Evolutionary conservation across 2,329 filamentous ascomycete species (phyloP).

Genomic region (Ceratocystiopsis minuta): DNA sequence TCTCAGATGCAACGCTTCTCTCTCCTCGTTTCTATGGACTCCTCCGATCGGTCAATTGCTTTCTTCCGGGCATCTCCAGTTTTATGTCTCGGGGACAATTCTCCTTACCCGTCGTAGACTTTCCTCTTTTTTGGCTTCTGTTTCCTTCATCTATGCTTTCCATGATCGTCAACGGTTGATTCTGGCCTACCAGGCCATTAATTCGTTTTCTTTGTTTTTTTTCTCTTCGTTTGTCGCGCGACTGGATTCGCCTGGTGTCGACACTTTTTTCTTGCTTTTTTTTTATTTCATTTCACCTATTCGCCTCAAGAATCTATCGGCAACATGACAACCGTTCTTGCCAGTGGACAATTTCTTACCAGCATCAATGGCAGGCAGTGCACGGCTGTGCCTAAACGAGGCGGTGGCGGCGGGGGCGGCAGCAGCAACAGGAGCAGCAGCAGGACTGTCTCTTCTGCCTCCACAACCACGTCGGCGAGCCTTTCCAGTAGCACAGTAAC

Average conservation of each 20-base stretch:
- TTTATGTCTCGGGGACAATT: too few species aligned
- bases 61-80: neutral
- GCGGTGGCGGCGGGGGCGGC: conserved; percentile 4
- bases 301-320: too few species aligned
- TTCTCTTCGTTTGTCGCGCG: conserved; percentile 15
- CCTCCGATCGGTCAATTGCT: neutral
- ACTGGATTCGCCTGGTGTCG: conserved; percentile 24
- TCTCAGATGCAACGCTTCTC: too few species aligned
- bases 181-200: conserved; percentile 22
- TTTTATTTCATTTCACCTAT: neutral
- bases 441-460: neutral
- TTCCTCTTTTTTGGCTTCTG: conserved; percentile 7
- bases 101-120: too few species aligned
- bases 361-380: conserved; percentile 31
- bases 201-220: conserved; percentile 11
- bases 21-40: neutral
- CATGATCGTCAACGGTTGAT: conserved; percentile 21
- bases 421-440: neutral
- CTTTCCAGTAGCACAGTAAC: too few species aligned
- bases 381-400: conserved; percentile 32
- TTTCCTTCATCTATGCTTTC: conserved; percentile 15
- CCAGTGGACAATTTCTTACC: conserved; percentile 29
- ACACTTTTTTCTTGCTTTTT: conserved; percentile 1
- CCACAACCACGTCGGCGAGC: too few species aligned
- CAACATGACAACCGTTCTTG: conserved; percentile 14